These are phyloP conservation scores for Podospora pseudoanserina DNA, from an alignment of 495 filamentous ascomycete genomes.

Conservation along the genomic window DNA sequence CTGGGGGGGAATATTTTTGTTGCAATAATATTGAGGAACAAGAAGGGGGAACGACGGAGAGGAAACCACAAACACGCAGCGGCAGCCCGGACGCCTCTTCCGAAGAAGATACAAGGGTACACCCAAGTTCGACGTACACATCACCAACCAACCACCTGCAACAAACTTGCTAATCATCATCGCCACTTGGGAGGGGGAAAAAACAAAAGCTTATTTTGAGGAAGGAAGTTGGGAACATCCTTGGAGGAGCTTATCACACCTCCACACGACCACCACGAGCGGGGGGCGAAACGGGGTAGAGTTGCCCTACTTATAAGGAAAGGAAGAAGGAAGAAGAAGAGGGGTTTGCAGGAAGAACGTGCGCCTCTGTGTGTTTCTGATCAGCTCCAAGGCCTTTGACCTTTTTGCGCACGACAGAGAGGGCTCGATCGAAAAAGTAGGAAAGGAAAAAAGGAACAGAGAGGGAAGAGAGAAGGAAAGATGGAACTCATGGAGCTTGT, in stretches of 20 bases:
- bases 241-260: conserved; percentile 15
- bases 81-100: conserved; percentile 33
- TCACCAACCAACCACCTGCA: too few relatives aligned
- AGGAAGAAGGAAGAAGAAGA: neutral
- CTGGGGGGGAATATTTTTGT: neutral
- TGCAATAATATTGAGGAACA: neutral
- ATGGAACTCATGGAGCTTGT: conserved; percentile 56
- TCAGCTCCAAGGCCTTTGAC: conserved; percentile 12
- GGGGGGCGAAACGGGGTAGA: conserved; percentile 12
- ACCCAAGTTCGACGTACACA: neutral
- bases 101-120: conserved; percentile 23
- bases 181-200: too few relatives aligned
- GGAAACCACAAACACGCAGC: conserved; percentile 34
- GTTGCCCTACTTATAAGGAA: conserved; percentile 32
- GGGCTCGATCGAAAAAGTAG: conserved; percentile 13
- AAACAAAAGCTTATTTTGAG: too few relatives aligned
- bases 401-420: conserved; percentile 16
- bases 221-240: conserved; percentile 5
- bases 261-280: conserved; percentile 26
- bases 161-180: too few relatives aligned
- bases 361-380: conserved; percentile 21
- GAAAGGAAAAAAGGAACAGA: conserved; percentile 14
- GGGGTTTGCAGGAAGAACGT: conserved; percentile 18
- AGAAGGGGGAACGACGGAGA: conserved; percentile 20
- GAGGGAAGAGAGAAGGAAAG: conserved; percentile 28